A percentile compares a stretch with the other conserved stretches of the same genome.
phyloP scores from a whole-genome alignment of 352 stramenopile species.

The Phytopythium delawarense region DNA sequence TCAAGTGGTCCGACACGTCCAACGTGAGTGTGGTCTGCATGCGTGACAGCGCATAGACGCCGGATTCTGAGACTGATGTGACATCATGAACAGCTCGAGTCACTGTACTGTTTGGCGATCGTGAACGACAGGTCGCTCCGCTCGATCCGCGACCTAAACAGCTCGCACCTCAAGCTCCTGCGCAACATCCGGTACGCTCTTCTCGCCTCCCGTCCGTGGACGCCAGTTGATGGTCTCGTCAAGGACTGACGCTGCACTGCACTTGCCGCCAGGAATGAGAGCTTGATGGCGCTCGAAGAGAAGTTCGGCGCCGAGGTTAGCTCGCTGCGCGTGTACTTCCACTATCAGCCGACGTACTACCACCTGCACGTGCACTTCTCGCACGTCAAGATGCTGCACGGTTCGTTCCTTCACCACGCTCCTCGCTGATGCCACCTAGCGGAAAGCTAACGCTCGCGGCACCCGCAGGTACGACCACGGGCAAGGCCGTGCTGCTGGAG shows the following conservation, averaged over 20 bases:
- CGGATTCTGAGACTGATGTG: not conserved
- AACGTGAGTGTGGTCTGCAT: constrained; percentile 35
- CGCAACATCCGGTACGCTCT: constrained; percentile 60
- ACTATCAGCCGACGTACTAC: constrained; percentile 89
- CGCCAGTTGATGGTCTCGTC: not conserved
- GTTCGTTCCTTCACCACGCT: constrained; percentile 16
- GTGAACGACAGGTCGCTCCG: constrained; percentile 69
- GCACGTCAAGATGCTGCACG: constrained; percentile 78
- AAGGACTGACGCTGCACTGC: not conserved
- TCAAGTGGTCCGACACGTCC: constrained; percentile 73
- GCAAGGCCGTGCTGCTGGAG: constrained; percentile 81
- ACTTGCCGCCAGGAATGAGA: constrained; percentile 38
- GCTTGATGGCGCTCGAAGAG: constrained; percentile 38
- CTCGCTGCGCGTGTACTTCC: constrained; percentile 76
- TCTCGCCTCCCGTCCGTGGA: not conserved
- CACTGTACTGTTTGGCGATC: constrained; percentile 79
- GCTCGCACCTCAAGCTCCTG: constrained; percentile 56
- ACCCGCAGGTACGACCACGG: constrained; percentile 51
- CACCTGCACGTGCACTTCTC: constrained; percentile 87
- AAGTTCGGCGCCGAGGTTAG: constrained; percentile 57
- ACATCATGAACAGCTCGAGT: constrained; percentile 48
- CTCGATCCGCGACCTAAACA: constrained; percentile 71
- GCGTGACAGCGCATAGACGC: not conserved
- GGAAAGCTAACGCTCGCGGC: not conserved
- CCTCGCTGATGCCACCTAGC: not conserved